Base-by-base conservation (phyloP, 1,284 basidiomycete species). In the Rhizoctonia solani region DNA sequence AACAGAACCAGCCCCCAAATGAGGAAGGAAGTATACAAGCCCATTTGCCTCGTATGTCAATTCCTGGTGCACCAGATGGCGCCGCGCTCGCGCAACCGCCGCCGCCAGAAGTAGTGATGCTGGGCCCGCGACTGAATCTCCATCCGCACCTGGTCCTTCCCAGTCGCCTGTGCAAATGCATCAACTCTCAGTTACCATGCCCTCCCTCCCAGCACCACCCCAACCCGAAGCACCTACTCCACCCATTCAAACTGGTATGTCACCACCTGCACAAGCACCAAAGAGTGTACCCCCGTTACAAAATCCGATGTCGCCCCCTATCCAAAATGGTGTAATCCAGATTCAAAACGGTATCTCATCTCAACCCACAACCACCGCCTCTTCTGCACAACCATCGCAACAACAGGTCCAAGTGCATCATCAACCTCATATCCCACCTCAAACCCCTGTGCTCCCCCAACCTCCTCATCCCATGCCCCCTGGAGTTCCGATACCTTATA, bases 401-500 rank as follows among this genome's bases (percentile, higher is more conserved):
- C 41, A 16, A 5, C 41, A 44, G 37, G 9, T 16, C 41, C 41
- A 44, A 21, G 21, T 4, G 46, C n/a, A 21, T 11, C 50, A 11
- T 27, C 47, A 8, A 23, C 47, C 47, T 19, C 47, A 50, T 13
- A 50, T 6, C n/a, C 47, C 14, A 23, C 47, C 47, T 19, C 47
- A 50, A 50, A 50, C 5, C n/a, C 41, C 41, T 50, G 47, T 8
- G 6, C 46, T 32, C 29, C 30, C 32, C 2, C 27, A 13, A 4
- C 44, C 46, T 37, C 30, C 32, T 5, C 27, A 13, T 37, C 53
- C 53, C 11, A 27, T 55, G 14, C 59, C 59, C 11, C 32, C 49
- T 21, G 56, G 56, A 23, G 49, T 53, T 16, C 49, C 50, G 25
- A 21, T 49, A 2, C 9, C 46, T 27, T 65, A 65, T 27, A 13